phyloP scores from a whole-genome alignment of 2,329 filamentous ascomycete species.

The Trichoderma sp. region DNA sequence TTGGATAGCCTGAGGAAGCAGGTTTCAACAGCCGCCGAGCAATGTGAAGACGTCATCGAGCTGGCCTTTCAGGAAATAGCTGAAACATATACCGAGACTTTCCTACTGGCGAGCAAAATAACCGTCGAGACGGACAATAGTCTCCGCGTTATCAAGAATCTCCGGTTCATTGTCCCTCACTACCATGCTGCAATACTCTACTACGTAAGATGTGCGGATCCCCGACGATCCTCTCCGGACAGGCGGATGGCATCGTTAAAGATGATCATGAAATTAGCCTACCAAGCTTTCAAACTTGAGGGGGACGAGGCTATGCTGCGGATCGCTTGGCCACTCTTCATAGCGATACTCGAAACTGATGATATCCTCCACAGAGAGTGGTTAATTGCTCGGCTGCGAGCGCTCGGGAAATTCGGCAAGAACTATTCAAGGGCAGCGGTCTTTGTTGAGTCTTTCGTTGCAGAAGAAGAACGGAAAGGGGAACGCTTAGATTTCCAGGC shows the following conservation, averaged over 20 bases:
- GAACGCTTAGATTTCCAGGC: not conserved
- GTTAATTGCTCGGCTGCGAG: not conserved
- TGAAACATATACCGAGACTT: not conserved
- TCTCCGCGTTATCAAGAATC: not conserved
- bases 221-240: not conserved
- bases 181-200: not conserved
- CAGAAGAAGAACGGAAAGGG: not conserved
- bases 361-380: not conserved
- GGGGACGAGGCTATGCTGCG: not conserved
- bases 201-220: not conserved
- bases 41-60: not conserved
- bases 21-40: not conserved
- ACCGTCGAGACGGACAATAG: not conserved
- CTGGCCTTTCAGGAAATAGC: not conserved
- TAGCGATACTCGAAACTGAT: not conserved
- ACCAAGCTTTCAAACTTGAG: not conserved
- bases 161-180: not conserved
- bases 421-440: not conserved
- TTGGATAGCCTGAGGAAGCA: not conserved
- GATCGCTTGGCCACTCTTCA: not conserved
- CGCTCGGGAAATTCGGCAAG: not conserved
- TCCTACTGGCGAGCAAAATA: not conserved
- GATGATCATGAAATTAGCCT: not conserved
- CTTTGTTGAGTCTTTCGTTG: not conserved
- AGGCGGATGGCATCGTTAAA: not conserved